Conservation (phyloP, 78 protist genomes). For the Cyanophora paradoxa region DNA sequence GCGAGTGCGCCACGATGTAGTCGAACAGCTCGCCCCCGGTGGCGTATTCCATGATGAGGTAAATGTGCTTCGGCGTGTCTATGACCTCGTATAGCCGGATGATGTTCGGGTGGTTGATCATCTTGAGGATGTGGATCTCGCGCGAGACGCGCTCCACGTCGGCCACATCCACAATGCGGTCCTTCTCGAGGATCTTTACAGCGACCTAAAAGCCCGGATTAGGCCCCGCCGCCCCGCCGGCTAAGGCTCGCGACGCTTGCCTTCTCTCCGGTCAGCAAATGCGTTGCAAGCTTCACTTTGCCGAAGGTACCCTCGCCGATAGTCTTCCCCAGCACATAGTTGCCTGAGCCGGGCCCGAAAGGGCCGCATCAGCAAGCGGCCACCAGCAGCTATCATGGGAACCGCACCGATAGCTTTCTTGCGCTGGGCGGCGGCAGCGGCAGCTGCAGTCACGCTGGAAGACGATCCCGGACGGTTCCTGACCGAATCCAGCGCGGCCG, state of each 20-base stretch:
- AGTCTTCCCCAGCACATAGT: constrained; percentile 17
- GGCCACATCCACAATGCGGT: not conserved
- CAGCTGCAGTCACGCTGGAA: no score
- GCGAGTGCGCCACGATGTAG: constrained; percentile 36
- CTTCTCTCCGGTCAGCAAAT: constrained; percentile 33
- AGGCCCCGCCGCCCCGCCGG: not conserved
- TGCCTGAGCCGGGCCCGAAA: no score
- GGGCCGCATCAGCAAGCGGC: no score
- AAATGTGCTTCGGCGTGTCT: constrained; percentile 45
- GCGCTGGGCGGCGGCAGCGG: no score
- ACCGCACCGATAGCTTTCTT: no score
- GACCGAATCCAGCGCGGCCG: no score
- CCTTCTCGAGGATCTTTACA: constrained; percentile 46
- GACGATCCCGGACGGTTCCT: no score
- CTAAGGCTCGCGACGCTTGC: not conserved
- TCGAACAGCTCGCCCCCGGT: constrained; percentile 59
- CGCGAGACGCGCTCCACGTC: constrained; percentile 39
- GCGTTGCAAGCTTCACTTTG: constrained; percentile 50
- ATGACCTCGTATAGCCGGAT: constrained; percentile 46
- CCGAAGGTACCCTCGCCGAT: constrained; percentile 72
- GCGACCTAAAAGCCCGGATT: constrained; percentile 32
- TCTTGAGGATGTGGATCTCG: constrained; percentile 50
- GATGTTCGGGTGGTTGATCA: constrained; percentile 47
- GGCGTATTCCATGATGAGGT: constrained; percentile 50
- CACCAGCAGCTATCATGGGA: no score